A percentile compares a stretch with the other conserved stretches of the same genome.
Evolutionary conservation across 78 protist genomes (phyloP).

Genomic region (Dictyostelium brefeldianum): DNA sequence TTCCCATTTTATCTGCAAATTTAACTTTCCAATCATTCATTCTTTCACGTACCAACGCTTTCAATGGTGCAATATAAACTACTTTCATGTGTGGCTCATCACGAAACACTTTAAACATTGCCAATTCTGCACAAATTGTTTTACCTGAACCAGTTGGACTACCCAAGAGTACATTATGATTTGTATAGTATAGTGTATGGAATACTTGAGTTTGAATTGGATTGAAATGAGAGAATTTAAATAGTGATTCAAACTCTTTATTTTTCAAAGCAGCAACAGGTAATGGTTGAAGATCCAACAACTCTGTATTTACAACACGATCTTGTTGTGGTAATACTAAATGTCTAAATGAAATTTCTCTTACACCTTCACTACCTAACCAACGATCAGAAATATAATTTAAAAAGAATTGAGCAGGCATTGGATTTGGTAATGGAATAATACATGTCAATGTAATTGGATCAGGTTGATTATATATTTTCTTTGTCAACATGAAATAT

Average conservation of each 20-base stretch:
- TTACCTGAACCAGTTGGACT: constrained; percentile 99
- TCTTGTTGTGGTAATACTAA: constrained; percentile 93
- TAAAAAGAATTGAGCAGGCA: constrained; percentile 94
- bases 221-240: constrained; percentile 96
- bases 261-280: constrained; percentile 88
- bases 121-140: constrained; percentile 99
- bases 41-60: constrained; percentile 99
- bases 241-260: constrained; percentile 84
- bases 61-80: constrained; percentile 99
- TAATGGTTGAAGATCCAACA: constrained; percentile 97
- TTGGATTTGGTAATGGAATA: constrained; percentile 95
- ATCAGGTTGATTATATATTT: constrained; percentile 25
- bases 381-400: constrained; percentile 95
- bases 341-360: constrained; percentile 88
- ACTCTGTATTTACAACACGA: constrained; percentile 95
- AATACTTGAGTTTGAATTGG: constrained; percentile 98
- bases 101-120: constrained; percentile 91
- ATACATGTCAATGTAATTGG: constrained; percentile 85
- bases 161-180: constrained; percentile 97
- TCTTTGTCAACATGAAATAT: constrained; percentile 82
- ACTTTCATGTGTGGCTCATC: constrained; percentile 86
- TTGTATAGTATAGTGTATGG: constrained; percentile 96
- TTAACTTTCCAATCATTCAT: constrained; percentile 96
- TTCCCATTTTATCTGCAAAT: constrained; percentile 86
- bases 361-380: constrained; percentile 91